Conservation (phyloP, 306 rosid genomes). For the Casuarina cunninghamiana region DNA sequence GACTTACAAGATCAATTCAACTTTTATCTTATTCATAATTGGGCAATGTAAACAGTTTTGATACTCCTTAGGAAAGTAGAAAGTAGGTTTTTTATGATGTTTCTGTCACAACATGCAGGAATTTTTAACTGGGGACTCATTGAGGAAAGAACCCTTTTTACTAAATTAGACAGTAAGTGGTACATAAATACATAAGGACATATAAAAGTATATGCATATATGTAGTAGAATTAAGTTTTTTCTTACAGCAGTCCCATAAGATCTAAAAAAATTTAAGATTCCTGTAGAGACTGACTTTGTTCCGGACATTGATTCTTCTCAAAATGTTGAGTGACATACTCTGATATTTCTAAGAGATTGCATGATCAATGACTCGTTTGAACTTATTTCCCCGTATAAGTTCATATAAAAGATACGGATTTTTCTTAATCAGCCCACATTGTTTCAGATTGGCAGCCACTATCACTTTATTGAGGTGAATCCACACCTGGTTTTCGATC, state of each 20-base stretch:
- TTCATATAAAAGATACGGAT: slow-evolving; percentile 1
- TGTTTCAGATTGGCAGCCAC: slow-evolving; percentile 94
- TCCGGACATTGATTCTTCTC: slow-evolving; percentile 16
- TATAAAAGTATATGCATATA: too few species aligned
- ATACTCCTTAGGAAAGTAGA: neutral
- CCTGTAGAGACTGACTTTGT: slow-evolving; percentile 2
- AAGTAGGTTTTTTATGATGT: slow-evolving; percentile 1
- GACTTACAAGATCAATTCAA: slow-evolving; percentile 4
- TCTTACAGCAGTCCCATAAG: neutral
- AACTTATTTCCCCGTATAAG: slow-evolving; percentile 5
- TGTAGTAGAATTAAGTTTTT: neutral
- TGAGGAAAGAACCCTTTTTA: neutral
- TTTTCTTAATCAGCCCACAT: slow-evolving; percentile 22
- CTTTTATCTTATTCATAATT: slow-evolving; percentile 8
- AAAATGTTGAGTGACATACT: slow-evolving; percentile 12
- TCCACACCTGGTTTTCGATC: slow-evolving; percentile 74
- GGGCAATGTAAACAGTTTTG: slow-evolving; percentile 12
- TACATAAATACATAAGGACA: too few species aligned
- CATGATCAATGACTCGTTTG: slow-evolving; percentile 11
- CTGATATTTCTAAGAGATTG: slow-evolving; percentile 9
- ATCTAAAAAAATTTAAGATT: neutral
- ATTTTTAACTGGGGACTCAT: neutral
- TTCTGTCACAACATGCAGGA: slow-evolving; percentile 2
- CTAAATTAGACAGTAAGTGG: neutral
- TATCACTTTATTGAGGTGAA: slow-evolving; percentile 90